Base-by-base conservation (phyloP, 257 asterid species). In the Solanum neorickii region DNA sequence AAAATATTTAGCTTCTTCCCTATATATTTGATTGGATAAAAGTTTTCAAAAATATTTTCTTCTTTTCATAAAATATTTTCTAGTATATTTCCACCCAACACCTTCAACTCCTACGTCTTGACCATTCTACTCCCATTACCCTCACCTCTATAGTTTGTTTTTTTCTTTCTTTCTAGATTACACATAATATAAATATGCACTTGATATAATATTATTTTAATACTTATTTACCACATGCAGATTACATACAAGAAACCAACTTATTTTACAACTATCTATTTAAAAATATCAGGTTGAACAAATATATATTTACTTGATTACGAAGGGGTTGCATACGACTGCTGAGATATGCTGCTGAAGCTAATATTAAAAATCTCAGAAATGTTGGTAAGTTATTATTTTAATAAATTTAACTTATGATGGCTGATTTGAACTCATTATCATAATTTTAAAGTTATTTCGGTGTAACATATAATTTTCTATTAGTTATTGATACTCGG, bases 311-410 rank as follows among this genome's bases (percentile, higher is more conserved):
- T 90, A 90, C 87, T 87, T 90, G 90, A 16, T 29, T 15, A 89
- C n/a, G 47, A 91, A 84, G 68, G 87, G 78, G 86, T 84, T 88
- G 91, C 83, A 73, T 42, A 18, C 3, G 5, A 46, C 86, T 69
- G 92, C 91, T 39, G 89, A 84, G 69, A 86, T 62, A 18, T 91
- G 90, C 90, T 3, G 23, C 9, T 37, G 92, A 91, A 86, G 92
- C 89, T 60, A 41, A 65, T 42, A 23, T 91, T 33, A 4, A 27
- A 27, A 25, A 8, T 88, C 47, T n/a, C n/a, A 4, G 3, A 16
- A 11, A 60, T 39, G 87, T 59, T 39, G 89, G 93, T 91, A 88
- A 27, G 73, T 27, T 29, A 27, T 65, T 65, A 12, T 5, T 9
- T 16, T 3, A 3, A 12, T 3, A 46, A 46, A 12, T 20, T 56